Evolutionary conservation across 2,329 filamentous ascomycete species (phyloP), one percentile per base, ranked within the genome.

Genomic region (Fusarium cyanostomum): DNA sequence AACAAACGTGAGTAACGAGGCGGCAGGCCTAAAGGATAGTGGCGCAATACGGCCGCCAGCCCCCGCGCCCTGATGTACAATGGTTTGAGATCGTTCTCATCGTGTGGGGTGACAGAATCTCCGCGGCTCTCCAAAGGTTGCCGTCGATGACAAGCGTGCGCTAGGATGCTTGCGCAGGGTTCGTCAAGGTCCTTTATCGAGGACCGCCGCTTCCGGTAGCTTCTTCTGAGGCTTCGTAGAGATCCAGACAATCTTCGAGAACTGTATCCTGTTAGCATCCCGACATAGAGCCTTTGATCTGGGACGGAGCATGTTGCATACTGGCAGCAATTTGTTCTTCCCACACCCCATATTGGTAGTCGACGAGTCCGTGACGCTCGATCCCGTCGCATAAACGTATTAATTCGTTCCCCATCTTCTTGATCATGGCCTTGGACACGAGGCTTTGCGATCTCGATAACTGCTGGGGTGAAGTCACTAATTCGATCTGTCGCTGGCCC

Each of bases 321-420:
- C 94, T 84, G 56, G 86, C 85, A 68, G 95, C 86, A 69, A 98
- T 97, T 72, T 92, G 88, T 73, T 98, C 94, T 77, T 98, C 95
- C 86, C 92, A 96, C 24, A 98, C 92, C 8, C 95, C 95, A 80
- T 97, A 96, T 72, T 98, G 91, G 75, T 98, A 99, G 78, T 99
- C 95, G 10, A 99, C 92, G 43, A 99, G 80, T n/a, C 95, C 95
- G 73, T 96, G 89, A 67, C 90, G 89, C 76, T 98, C 94, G 62
- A 98, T 86, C 46, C 86, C 86, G 74, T 98, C 93, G 74, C 94
- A 96, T 46, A 97, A 82, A 46, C 88, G 85, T 53, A 96, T 85
- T 27, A 99, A 78, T 70, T 96, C 90, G 52, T 90, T 89, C 11
- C 92, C 92, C 85, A 98, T 89, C 67, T 88, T 89, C 70, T 91